These are phyloP conservation scores for Tilletia walkeri DNA, from an alignment of 1,284 basidiomycete species.

Conservation along the genomic window DNA sequence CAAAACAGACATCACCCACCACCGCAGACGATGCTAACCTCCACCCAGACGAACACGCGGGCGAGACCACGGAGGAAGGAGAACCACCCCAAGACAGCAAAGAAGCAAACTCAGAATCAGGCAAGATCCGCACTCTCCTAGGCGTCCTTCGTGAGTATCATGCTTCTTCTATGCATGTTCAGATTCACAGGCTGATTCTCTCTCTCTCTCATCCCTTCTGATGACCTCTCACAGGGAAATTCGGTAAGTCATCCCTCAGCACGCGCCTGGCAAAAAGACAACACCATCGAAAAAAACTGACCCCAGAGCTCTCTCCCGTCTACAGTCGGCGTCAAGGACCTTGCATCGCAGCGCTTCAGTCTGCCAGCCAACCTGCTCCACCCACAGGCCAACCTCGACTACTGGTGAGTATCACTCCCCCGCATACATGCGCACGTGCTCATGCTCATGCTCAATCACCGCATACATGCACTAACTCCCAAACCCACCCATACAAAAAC, in stretches of 20 bases:
- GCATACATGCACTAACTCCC: neutral
- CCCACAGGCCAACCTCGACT: constrained; percentile 9
- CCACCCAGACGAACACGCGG: too few species aligned
- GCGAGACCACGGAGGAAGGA: too few species aligned
- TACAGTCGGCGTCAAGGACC: constrained; percentile 17
- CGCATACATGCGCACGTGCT: neutral
- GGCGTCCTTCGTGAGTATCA: neutral
- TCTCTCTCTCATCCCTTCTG: too few species aligned
- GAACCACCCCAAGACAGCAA: neutral
- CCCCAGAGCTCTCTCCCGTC: neutral
- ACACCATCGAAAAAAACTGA: neutral
- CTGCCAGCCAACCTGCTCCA: neutral
- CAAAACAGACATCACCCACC: too few species aligned
- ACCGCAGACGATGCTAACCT: too few species aligned
- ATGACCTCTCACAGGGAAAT: neutral
- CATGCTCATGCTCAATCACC: neutral
- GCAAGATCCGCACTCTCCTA: constrained; percentile 5
- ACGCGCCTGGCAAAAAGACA: neutral
- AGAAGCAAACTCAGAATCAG: neutral
- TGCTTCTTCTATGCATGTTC: too few species aligned
- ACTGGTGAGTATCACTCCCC: neutral
- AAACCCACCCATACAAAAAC: neutral
- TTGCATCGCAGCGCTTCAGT: neutral
- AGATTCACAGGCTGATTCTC: too few species aligned
- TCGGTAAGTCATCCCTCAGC: neutral